phyloP scores from a whole-genome alignment of 225 moss, liverwort and hornwort species.

The Thuidium tamariscinum region DNA sequence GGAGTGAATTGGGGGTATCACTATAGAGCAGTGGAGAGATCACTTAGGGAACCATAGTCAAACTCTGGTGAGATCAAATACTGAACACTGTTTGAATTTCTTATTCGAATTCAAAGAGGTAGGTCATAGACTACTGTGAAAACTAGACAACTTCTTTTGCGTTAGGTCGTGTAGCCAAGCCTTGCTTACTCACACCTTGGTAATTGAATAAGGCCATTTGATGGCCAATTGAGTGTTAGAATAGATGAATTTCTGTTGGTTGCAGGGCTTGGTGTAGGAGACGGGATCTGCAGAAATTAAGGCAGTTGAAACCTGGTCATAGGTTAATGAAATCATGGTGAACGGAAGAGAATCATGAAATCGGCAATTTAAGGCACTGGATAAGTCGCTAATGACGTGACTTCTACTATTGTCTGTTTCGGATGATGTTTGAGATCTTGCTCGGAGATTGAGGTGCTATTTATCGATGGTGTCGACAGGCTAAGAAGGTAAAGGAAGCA shows the following conservation, averaged over 20 bases:
- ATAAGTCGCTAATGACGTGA: background rate
- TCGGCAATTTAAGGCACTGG: background rate
- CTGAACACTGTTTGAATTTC: background rate
- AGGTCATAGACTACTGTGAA: too few relatives aligned
- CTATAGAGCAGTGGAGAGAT: too few relatives aligned
- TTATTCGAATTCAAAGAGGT: background rate
- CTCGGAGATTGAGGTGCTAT: background rate
- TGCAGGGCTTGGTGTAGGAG: background rate
- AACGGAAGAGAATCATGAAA: background rate
- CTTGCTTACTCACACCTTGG: background rate
- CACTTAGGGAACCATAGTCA: background rate
- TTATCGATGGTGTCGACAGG: constrained; percentile 3
- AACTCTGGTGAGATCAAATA: background rate
- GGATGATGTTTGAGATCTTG: background rate
- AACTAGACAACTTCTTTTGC: too few relatives aligned
- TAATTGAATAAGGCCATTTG: background rate
- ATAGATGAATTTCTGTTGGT: background rate
- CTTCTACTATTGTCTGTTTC: background rate
- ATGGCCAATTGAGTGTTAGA: background rate
- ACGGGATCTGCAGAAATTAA: background rate
- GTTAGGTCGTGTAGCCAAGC: background rate
- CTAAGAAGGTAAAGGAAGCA: constrained; percentile 26
- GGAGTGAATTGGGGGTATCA: background rate
- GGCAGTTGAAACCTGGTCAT: background rate
- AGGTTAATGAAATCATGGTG: too few relatives aligned